Conservation (phyloP, 257 asterid genomes). For the Plantago elongata region DNA sequence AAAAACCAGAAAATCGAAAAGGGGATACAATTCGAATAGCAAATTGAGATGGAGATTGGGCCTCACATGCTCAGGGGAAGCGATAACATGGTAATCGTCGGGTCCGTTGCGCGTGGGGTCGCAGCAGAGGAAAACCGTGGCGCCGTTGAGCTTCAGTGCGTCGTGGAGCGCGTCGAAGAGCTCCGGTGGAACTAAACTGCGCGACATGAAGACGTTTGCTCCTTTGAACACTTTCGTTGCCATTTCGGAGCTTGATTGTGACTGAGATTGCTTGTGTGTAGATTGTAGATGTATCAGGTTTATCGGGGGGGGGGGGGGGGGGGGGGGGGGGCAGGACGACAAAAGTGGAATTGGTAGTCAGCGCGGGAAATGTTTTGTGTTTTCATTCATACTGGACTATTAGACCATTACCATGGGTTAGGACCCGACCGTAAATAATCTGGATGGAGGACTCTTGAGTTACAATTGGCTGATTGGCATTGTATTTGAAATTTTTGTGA, state of each 20-base stretch:
- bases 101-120: slow-evolving; percentile 78
- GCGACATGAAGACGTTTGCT: slow-evolving; percentile 69
- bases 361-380: slow-evolving; percentile 11
- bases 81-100: slow-evolving; percentile 79
- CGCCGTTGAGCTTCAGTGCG: slow-evolving; percentile 89
- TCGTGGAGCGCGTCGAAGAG: slow-evolving; percentile 86
- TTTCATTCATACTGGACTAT: neutral
- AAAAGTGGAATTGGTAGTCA: too few relatives aligned
- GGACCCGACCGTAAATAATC: too few relatives aligned
- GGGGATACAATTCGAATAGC: slow-evolving; percentile 8
- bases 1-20: slow-evolving; percentile 14
- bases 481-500: too few relatives aligned
- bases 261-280: neutral
- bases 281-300: too few relatives aligned
- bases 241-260: slow-evolving; percentile 22
- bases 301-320: too few relatives aligned
- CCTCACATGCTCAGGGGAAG: slow-evolving; percentile 67
- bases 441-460: too few relatives aligned
- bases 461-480: too few relatives aligned
- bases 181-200: slow-evolving; percentile 90
- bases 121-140: slow-evolving; percentile 75
- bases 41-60: neutral
- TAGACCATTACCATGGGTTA: too few relatives aligned
- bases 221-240: slow-evolving; percentile 69
- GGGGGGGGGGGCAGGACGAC: too few relatives aligned